Evolutionary conservation across 2,329 filamentous ascomycete species (phyloP).

Genomic region (Colletotrichum sp.): DNA sequence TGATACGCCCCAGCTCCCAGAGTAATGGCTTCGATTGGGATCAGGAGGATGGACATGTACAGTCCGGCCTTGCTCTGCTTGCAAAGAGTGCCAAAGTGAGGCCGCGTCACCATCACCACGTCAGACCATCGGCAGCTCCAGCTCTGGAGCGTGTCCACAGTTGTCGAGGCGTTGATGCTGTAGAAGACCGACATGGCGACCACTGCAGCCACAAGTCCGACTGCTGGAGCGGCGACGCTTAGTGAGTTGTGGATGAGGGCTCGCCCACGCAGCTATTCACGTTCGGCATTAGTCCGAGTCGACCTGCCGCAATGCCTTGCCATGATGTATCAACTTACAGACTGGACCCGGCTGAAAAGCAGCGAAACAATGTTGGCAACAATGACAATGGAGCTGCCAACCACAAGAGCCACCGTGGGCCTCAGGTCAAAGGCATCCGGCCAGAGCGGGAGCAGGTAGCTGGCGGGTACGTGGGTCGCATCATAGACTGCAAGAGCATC

Average conservation of each 20-base stretch:
- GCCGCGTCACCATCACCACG: conserved; percentile 56
- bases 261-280: conserved; percentile 5
- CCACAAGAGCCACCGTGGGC: conserved; percentile 61
- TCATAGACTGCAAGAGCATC: conserved; percentile 62
- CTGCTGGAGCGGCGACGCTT: conserved; percentile 29
- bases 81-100: conserved; percentile 63
- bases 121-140: conserved; percentile 67
- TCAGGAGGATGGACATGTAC: conserved; percentile 59
- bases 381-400: conserved; percentile 54
- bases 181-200: conserved; percentile 64
- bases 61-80: conserved; percentile 59
- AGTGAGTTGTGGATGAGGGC: conserved; percentile 20
- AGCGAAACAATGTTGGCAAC: conserved; percentile 54
- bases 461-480: conserved; percentile 51
- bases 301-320: not conserved
- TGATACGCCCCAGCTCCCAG: conserved; percentile 53
- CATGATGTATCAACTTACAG: conserved; percentile 46
- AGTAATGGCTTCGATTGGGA: conserved; percentile 59
- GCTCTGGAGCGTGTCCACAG: conserved; percentile 61
- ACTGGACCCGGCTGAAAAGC: conserved; percentile 50
- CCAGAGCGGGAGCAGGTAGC: conserved; percentile 62
- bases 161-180: conserved; percentile 56
- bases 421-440: conserved; percentile 61
- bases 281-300: not conserved
- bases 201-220: conserved; percentile 46